Base-by-base conservation (phyloP, 1,284 basidiomycete genomes). In the Pseudomicrostroma phylloplanum region DNA sequence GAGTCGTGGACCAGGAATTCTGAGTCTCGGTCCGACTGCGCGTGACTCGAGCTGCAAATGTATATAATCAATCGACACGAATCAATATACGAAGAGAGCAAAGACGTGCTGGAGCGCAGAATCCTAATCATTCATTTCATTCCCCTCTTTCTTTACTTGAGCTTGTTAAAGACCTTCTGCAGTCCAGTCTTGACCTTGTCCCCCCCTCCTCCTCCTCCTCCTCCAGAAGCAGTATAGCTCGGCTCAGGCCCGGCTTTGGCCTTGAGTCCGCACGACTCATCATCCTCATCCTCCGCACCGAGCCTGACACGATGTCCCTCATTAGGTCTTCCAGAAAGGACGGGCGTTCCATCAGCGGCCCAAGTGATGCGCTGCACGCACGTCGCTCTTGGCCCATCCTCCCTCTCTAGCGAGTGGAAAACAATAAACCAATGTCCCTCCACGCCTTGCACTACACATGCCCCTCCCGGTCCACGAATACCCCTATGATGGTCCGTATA, bases 371-470 rank as follows among this genome's bases (percentile, higher is more conserved):
- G 63, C 23, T 73, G 71, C 12, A 73, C 51, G 57, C 71, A 71
- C 59, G 64, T 73, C n/a, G 56, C 57, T 40, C 71, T 59, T 40
- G 66, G 62, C 0, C 71, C 71, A 19, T 64, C 67, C 48, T 69
- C 66, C 39, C 62, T 57, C 41, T 64, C 67, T 15, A 69, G 61
- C 4, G 66, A 60, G 25, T 73, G 71, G 60, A 71, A 73, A 51
- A 71, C 61, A 59, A 73, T 70, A 55, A 73, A 73, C 25, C 61
- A 43, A 36, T 70, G 60, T 21, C 67, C 62, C 56, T 73, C 70
- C 1, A 68, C 62, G 23, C 71, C 71, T 4, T 41, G 48, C 13
- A 73, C 62, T 13, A 71, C 59, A 26, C 66, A 67, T 1, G 67
- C 67, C 6, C 71, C 70, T n/a, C 71, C 71, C 0, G 71, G 71